A percentile compares a stretch with the other conserved stretches of the same genome.
Evolutionary conservation across 345 rosid genomes (phyloP).

Genomic region (Dipteronia sinensis): DNA sequence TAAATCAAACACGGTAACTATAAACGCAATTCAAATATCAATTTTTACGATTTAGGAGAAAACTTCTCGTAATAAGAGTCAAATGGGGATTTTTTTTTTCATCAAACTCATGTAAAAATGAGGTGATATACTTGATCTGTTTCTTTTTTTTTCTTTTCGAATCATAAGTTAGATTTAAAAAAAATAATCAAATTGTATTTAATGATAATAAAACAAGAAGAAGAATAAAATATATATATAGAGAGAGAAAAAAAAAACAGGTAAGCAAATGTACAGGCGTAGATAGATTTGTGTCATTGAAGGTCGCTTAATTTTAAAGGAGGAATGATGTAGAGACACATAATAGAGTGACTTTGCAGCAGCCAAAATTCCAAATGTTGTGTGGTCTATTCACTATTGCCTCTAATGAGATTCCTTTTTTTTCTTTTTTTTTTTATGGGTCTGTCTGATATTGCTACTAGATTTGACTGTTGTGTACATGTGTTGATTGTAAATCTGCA

Average conservation of each 20-base stretch:
- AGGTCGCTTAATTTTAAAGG: background rate
- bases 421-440: background rate
- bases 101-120: too few relatives aligned
- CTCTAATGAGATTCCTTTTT: background rate
- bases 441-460: background rate
- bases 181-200: background rate
- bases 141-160: too few relatives aligned
- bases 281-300: background rate
- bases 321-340: background rate
- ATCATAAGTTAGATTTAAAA: too few relatives aligned
- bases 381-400: background rate
- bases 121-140: too few relatives aligned
- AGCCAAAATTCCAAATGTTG: background rate
- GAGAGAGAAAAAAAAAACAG: background rate
- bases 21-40: too few relatives aligned
- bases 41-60: too few relatives aligned
- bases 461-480: background rate
- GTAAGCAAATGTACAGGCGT: background rate
- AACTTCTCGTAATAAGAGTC: too few relatives aligned
- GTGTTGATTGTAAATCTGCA: background rate
- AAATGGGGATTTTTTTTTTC: too few relatives aligned
- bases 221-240: background rate
- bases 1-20: too few relatives aligned
- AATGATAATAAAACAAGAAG: background rate
- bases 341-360: background rate